Percentiles rank a stretch among this genome's conserved stretches.
phyloP scores from a whole-genome alignment of 805 yeast species.

The Wickerhamiella qilinensis region DNA sequence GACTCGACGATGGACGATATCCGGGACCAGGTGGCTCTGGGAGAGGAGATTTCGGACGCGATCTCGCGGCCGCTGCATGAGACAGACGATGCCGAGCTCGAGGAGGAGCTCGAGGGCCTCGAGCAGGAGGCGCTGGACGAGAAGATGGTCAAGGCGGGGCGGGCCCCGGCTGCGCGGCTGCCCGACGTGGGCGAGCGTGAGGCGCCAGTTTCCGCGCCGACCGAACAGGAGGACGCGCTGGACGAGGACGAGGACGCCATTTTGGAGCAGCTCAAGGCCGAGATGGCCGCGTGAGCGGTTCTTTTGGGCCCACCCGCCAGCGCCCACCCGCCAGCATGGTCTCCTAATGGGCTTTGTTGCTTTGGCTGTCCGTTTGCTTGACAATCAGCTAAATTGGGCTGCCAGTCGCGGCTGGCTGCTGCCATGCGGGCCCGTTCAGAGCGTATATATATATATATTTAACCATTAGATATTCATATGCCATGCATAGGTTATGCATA shows the following conservation, averaged over 20 bases:
- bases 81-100: conserved; percentile 71
- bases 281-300: conserved; percentile 24
- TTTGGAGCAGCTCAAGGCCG: conserved; percentile 27
- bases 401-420: no score
- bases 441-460: no score
- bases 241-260: conserved; percentile 30
- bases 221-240: conserved; percentile 14
- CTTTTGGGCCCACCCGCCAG: no score
- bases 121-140: conserved; percentile 67
- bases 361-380: no score
- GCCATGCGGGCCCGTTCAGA: no score
- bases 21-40: conserved; percentile 87
- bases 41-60: conserved; percentile 93
- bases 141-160: conserved; percentile 34
- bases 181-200: conserved; percentile 19
- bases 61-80: conserved; percentile 90
- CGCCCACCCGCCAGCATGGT: no score
- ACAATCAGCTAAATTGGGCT: no score
- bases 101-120: conserved; percentile 78
- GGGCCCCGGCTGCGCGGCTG: conserved; percentile 21
- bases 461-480: not conserved
- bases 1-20: conserved; percentile 97
- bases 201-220: conserved; percentile 9
- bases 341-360: no score
- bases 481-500: not conserved